These are phyloP conservation scores for Podaxis sp. DNA, from an alignment of 768 basidiomycete species.

Conservation along the genomic window DNA sequence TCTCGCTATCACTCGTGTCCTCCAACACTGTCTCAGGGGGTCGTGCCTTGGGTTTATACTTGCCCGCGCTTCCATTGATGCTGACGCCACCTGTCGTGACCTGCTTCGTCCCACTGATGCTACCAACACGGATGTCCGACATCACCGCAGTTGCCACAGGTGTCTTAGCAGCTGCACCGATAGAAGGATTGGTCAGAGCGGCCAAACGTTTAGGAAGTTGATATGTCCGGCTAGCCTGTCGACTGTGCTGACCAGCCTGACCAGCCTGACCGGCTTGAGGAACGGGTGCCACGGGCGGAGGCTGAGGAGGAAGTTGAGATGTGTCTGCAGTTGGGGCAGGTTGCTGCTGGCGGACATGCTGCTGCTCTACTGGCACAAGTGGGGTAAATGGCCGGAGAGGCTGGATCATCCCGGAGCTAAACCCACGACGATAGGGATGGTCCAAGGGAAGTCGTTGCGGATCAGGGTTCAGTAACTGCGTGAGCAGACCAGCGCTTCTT, in stretches of 20 bases:
- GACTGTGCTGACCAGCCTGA: conserved; percentile 3
- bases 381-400: conserved; percentile 19
- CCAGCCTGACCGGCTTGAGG: not conserved
- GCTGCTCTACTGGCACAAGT: conserved; percentile 5
- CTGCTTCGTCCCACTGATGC: conserved; percentile 9
- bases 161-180: conserved; percentile 10
- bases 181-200: not conserved
- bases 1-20: conserved; percentile 49
- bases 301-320: not conserved
- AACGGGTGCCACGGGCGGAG: not conserved
- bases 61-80: conserved; percentile 10
- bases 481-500: conserved; percentile 54
- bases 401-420: conserved; percentile 47
- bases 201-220: conserved; percentile 10
- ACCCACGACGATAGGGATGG: conserved; percentile 58
- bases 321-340: not conserved
- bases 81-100: conserved; percentile 5
- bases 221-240: conserved; percentile 10
- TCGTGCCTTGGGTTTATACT: conserved; percentile 63
- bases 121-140: conserved; percentile 15
- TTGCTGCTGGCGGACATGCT: not conserved
- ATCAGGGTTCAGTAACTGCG: conserved; percentile 72
- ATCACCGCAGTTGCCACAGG: conserved; percentile 12
- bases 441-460: conserved; percentile 56
- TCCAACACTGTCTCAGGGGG: conserved; percentile 70